Percentiles rank a stretch among this genome's conserved stretches.
Conservation (phyloP, 2,329 filamentous ascomycete species). For the Monosporascus sp. region DNA sequence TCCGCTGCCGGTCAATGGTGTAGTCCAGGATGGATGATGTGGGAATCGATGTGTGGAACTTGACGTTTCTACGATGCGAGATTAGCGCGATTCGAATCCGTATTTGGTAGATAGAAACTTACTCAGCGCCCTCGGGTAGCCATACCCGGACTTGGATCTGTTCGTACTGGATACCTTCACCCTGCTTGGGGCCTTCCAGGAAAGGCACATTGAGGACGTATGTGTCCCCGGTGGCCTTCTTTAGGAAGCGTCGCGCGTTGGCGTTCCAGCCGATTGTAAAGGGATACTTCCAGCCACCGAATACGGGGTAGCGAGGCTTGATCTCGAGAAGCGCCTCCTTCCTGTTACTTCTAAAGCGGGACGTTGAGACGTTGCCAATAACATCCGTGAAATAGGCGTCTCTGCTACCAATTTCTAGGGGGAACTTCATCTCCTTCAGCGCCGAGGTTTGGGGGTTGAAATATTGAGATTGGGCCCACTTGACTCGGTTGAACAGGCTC, state of each 20-base stretch:
- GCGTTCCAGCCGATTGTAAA: constrained; percentile 97
- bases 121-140: constrained; percentile 86
- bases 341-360: constrained; percentile 71
- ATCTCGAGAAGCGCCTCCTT: constrained; percentile 81
- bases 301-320: constrained; percentile 92
- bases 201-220: constrained; percentile 89
- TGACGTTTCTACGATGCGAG: constrained; percentile 64
- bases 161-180: constrained; percentile 82
- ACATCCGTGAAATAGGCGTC: constrained; percentile 94
- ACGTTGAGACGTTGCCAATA: constrained; percentile 96
- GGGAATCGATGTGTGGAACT: constrained; percentile 71
- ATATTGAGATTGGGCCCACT: constrained; percentile 68
- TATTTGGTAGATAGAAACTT: constrained; percentile 33
- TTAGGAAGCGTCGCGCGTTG: constrained; percentile 71
- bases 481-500: constrained; percentile 68
- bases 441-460: constrained; percentile 73
- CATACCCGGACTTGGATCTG: constrained; percentile 75
- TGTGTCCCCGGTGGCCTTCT: constrained; percentile 59
- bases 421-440: constrained; percentile 75
- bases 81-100: constrained; percentile 32
- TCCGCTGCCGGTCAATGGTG: constrained; percentile 63
- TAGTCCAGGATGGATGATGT: constrained; percentile 54
- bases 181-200: constrained; percentile 82
- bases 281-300: constrained; percentile 96
- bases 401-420: constrained; percentile 70